Evolutionary conservation across 2,329 filamentous ascomycete genomes (phyloP), one percentile per base, ranked within the genome.

Genomic region (Cucurbitaria berberidis): DNA sequence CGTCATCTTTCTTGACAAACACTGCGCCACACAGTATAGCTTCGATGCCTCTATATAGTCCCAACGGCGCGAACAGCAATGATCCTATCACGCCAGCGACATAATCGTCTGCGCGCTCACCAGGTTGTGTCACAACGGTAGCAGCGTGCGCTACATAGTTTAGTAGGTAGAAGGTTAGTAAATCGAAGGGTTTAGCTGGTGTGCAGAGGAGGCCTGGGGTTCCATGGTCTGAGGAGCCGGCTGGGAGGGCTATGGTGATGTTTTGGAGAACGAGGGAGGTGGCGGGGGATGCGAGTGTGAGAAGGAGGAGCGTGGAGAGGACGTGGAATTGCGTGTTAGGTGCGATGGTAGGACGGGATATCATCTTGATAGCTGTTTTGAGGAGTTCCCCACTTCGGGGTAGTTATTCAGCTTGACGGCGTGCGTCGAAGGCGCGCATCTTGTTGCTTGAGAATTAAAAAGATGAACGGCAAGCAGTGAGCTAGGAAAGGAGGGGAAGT

Each of bases 71-170:
- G 15, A 68, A 67, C 2, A 72, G 42, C 9, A 74, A 45, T 32
- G 53, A 53, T 19, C 55, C 53, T 6, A 69, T 13, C 11, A 65
- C 55, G 5, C 48, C 57, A 4, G 51, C 36, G 0, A 60, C 26
- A 22, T 55, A 60, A 35, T 59, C 55, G 11, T 55, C 26, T 3
- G 48, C 40, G 1, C 56, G 34, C 42, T 70, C 68, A 5, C 74
- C 74, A 11, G 75, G 74, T 1, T 53, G 41, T 1, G 64, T 58
- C 11, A 71, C 58, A 8, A 76, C 59, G 2, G 74, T 77, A 3
- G 69, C 66, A 3, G 69, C 72, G 38, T 77, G 74, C 0, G 74
- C 65, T 2, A 74, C 42, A 42, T 74, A 77, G 50, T 77, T 77
- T 15, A 66, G 56, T 4, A 74, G 41, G 44, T 66, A 75, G 53